phyloP scores from a whole-genome alignment of 306 rosid genomes.

The Malus sylvestris region DNA sequence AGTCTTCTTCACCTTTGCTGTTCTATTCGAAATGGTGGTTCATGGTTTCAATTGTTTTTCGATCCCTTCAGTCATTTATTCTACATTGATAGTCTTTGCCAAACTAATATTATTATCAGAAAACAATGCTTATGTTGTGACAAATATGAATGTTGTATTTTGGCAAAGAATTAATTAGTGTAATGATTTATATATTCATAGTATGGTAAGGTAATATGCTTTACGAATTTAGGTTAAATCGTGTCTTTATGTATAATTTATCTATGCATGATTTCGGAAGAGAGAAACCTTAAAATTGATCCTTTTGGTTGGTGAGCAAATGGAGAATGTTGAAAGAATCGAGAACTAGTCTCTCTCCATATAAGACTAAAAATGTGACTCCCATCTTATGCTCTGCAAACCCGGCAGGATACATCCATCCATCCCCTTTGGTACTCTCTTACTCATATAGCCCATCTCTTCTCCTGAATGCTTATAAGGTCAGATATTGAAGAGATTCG shows the following conservation, averaged over 20 bases:
- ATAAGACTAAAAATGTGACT: constrained; percentile 20
- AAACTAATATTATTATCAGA: too few relatives aligned
- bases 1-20: too few relatives aligned
- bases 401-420: constrained; percentile 15
- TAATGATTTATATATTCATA: too few relatives aligned
- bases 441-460: constrained; percentile 43
- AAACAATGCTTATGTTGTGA: too few relatives aligned
- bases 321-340: constrained; percentile 15
- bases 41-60: too few relatives aligned
- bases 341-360: constrained; percentile 12
- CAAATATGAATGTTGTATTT: too few relatives aligned
- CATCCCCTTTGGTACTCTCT: constrained; percentile 22
- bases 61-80: too few relatives aligned
- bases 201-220: background rate
- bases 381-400: constrained; percentile 38
- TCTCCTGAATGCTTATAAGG: constrained; percentile 10
- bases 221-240: too few relatives aligned
- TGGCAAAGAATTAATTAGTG: background rate
- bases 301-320: constrained; percentile 14
- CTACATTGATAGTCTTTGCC: too few relatives aligned
- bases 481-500: constrained; percentile 7
- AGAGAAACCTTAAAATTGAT: constrained; percentile 13
- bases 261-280: background rate
- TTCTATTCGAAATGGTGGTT: too few relatives aligned
- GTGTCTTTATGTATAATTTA: background rate